Conservation (phyloP, 164 flowering plant species). For the Magnolia officinalis region DNA sequence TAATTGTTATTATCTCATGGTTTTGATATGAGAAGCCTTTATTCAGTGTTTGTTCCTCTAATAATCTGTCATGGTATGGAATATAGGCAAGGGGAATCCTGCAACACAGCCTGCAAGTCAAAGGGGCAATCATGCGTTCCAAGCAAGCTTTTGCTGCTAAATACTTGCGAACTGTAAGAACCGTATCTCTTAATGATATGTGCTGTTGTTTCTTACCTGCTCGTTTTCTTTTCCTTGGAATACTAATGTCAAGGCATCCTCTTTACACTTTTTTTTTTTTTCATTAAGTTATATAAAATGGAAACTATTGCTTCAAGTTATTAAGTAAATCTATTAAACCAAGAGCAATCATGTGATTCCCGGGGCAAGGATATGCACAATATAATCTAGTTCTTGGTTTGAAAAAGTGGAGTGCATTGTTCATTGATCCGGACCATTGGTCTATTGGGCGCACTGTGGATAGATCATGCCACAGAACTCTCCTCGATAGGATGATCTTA, state of each 20-base stretch:
- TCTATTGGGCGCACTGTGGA: no score
- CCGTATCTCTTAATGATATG: not conserved
- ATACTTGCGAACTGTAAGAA: constrained; percentile 86
- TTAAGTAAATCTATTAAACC: not conserved
- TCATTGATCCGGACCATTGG: no score
- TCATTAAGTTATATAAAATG: not conserved
- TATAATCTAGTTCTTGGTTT: no score
- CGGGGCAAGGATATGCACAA: no score
- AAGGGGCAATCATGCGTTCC: constrained; percentile 80
- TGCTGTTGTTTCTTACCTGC: not conserved
- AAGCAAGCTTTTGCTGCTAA: constrained; percentile 71
- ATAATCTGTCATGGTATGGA: constrained; percentile 8
- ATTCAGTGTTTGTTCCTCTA: not conserved
- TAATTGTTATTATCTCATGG: not conserved
- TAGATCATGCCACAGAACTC: no score
- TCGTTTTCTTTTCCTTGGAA: not conserved
- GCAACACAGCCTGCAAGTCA: constrained; percentile 77
- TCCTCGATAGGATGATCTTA: no score
- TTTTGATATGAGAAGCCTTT: not conserved
- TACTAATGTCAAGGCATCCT: not conserved
- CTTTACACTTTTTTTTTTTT: not conserved
- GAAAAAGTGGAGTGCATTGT: no score
- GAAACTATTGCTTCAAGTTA: not conserved
- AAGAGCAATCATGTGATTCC: not conserved
- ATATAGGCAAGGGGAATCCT: constrained; percentile 85